phyloP scores from a whole-genome alignment of 2,329 filamentous ascomycete genomes.

The Alternaria rosae region DNA sequence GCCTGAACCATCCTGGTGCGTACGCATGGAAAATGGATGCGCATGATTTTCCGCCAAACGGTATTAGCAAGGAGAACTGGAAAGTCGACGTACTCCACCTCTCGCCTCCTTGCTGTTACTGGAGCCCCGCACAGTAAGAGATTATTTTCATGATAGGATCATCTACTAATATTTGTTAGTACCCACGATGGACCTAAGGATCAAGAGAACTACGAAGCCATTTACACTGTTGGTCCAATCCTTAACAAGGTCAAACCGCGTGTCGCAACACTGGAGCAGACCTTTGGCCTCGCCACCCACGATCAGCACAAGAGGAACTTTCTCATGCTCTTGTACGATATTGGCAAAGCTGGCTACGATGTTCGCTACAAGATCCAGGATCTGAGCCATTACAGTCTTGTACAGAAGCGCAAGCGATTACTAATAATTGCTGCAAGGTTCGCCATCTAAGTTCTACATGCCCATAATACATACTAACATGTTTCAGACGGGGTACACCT shows the following conservation, averaged over 20 bases:
- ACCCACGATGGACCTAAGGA: constrained; percentile 28
- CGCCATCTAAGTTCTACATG: background rate
- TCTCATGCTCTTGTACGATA: constrained; percentile 22
- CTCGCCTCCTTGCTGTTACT: constrained; percentile 28
- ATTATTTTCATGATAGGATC: background rate
- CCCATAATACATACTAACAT: constrained; percentile 11
- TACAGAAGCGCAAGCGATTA: constrained; percentile 36
- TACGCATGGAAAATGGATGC: constrained; percentile 18
- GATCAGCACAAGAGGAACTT: constrained; percentile 19
- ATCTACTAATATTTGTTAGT: constrained; percentile 8
- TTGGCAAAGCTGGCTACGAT: constrained; percentile 30
- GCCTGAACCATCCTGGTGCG: constrained; percentile 17
- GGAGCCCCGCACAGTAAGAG: constrained; percentile 27
- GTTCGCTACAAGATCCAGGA: constrained; percentile 32
- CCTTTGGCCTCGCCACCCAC: constrained; percentile 13
- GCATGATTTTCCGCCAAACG: constrained; percentile 18
- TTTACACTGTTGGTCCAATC: constrained; percentile 23
- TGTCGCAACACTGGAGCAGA: constrained; percentile 28
- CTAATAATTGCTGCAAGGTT: constrained; percentile 39
- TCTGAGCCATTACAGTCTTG: constrained; percentile 28
- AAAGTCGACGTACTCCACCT: constrained; percentile 29
- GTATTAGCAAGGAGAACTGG: background rate
- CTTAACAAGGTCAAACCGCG: constrained; percentile 24
- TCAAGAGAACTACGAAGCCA: constrained; percentile 28
- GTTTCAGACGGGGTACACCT: constrained; percentile 27